phyloP scores from a whole-genome alignment of 495 filamentous ascomycete species.

The Neurospora intermedia region DNA sequence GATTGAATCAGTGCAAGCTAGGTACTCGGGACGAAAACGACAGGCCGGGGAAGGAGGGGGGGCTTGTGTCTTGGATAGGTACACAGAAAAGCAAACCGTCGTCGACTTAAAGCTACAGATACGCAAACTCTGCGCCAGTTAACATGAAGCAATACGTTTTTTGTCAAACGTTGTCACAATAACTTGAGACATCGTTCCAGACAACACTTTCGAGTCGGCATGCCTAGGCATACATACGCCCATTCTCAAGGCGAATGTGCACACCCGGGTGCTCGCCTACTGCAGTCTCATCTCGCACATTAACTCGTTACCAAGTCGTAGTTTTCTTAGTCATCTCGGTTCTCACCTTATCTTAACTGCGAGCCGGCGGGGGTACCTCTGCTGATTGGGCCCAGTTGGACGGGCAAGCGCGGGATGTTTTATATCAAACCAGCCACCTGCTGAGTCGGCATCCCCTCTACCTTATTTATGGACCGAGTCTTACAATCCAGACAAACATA shows the following conservation, averaged over 20 bases:
- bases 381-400: neutral
- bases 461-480: neutral
- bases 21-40: neutral
- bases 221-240: neutral
- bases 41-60: neutral
- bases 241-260: neutral
- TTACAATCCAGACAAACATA: neutral
- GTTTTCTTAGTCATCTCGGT: neutral
- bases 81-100: neutral
- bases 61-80: neutral
- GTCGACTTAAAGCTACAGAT: neutral
- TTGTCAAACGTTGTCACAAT: neutral
- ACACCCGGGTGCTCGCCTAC: neutral
- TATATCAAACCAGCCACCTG: neutral
- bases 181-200: neutral
- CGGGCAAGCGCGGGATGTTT: neutral
- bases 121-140: neutral
- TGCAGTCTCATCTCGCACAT: neutral
- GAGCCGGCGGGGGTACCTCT: neutral
- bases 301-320: neutral
- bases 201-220: neutral
- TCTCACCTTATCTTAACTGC: neutral
- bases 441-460: neutral
- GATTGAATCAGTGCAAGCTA: neutral
- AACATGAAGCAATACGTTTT: neutral